Base-by-base conservation (phyloP, 2,329 filamentous ascomycete genomes). In the Ophiosphaerella herpotricha region DNA sequence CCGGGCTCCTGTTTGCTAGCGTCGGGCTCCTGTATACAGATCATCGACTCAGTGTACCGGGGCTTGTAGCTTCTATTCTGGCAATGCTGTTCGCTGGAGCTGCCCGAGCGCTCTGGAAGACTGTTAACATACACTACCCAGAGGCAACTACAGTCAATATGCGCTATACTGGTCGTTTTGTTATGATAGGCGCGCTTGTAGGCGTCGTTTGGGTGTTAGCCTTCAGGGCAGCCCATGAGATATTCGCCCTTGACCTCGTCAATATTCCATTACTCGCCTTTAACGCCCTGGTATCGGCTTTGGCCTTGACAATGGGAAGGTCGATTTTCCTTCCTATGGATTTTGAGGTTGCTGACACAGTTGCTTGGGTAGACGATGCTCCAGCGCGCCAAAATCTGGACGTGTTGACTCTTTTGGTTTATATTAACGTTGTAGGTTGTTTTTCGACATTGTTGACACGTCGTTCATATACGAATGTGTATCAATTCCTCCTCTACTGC, bases 21-120 rank as follows among this genome's bases (percentile, higher is more conserved):
- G 50, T 44, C 7, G 59, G 52, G 2, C 54, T 63, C 8, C 47
- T 65, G 11, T 52, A 48, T 29, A 58, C 59, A 34, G 67, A 71
- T 36, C 69, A 69, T 46, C 63, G 61, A 38, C 55, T 67, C 32
- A 54, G 48, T 16, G 57, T 63, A 16, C 54, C 59, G 7, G 58
- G 45, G 14, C 45, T 71, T 9, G 34, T 57, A 12, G 48, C 61
- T 14, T 55, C 59, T 1, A 60, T 70, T 7, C 43, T 53, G 2
- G 61, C 63, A 9, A 58, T 61, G 37, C 44, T 67, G 8, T 36
- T 66, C 2, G 38, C 57, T 33, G 66, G 62, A 14, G n/a, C 51
- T 14, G 55, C 60, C 4, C 52, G 59, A 39, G 58, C 44, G 3
- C 38, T 61, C 2, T 41, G 48, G 33, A 56, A 58, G 14, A 37